Evolutionary conservation across 495 filamentous ascomycete genomes (phyloP).

Genomic region (Tuber magnatum): DNA sequence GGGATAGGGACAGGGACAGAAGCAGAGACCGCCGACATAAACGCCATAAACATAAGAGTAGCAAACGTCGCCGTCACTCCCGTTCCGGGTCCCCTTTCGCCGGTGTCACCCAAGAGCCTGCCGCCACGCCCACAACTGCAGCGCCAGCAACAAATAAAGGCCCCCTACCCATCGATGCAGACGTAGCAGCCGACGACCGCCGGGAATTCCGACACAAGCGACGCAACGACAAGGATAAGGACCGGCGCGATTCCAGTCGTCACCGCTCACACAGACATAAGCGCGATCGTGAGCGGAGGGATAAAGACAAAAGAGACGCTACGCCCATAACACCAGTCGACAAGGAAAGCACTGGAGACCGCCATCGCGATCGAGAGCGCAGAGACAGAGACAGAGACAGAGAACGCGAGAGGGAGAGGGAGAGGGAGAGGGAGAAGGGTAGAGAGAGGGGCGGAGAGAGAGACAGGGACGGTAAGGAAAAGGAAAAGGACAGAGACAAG

Average conservation of each 20-base stretch:
- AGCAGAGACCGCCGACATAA: constrained; percentile 32
- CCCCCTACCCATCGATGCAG: constrained; percentile 19
- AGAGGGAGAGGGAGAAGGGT: constrained; percentile 17
- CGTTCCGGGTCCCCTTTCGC: constrained; percentile 26
- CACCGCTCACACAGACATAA: constrained; percentile 35
- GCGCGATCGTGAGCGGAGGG: constrained; percentile 27
- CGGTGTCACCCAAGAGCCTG: background rate
- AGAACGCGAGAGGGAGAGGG: constrained; percentile 19
- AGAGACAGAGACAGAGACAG: constrained; percentile 30
- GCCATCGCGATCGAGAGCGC: background rate
- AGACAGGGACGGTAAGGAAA: constrained; percentile 15
- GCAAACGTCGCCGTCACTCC: constrained; percentile 29
- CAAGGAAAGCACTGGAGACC: background rate
- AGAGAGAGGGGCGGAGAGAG: constrained; percentile 26
- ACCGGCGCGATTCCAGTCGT: constrained; percentile 30
- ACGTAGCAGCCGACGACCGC: constrained; percentile 15
- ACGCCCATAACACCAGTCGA: constrained; percentile 19
- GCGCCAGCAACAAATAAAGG: constrained; percentile 11
- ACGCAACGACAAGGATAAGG: constrained; percentile 14
- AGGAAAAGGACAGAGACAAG: constrained; percentile 28
- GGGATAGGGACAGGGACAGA: constrained; percentile 20
- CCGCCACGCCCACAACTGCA: background rate
- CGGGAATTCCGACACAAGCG: constrained; percentile 29
- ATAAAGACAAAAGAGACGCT: constrained; percentile 32
- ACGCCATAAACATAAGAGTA: constrained; percentile 33